Base-by-base conservation (phyloP, 78 protist genomes). In the Mastigamoeba balamuthi region DNA sequence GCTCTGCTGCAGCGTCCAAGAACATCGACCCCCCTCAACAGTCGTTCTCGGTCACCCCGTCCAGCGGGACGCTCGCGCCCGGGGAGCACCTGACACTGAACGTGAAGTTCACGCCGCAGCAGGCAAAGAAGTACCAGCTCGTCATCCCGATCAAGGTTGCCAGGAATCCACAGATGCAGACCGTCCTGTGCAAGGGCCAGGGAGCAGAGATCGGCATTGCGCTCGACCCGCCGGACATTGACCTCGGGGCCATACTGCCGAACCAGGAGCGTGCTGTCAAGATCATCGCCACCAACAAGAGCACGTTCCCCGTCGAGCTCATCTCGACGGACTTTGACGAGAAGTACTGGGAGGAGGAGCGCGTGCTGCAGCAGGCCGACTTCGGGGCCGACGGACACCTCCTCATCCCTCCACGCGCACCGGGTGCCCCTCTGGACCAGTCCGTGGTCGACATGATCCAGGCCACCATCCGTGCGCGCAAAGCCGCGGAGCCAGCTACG, bases 161-260 rank as follows among this genome's bases (percentile, higher is more conserved):
- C 41, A 41, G 6, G 10, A 58, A 58, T 58, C 66, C 66, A 5
- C 66, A 58, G 37, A 58, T 28, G 36, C 6, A 58, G 4, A 23
- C 27, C 66, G 27, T 58, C 66, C 4, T 6, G 66, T 58, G 66
- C 6, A 58, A 58, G 66, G 66, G 66, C 4, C 37, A 58, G 6
- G 66, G 66, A 28, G 66, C 66, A 7, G 27, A 27, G 36, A 27
- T 27, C 66, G 27, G 27, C 6, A 4, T 58, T 23, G 37, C 17
- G 9, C 27, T 58, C 27, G 66, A 58, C 4, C 66, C 66, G 4
- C 5, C 36, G 9, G 4, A 0, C 40, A 6, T 81, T 41, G 69
- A 29, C 7, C 48, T 81, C 41, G 76, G 65, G 27, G 65, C 86
- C 36, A 40, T 75, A 44, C 40, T 63, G 74, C 86, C 86, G 28